phyloP scores from a whole-genome alignment of 2,329 filamentous ascomycete genomes.

The Chaetothyriales sp. region DNA sequence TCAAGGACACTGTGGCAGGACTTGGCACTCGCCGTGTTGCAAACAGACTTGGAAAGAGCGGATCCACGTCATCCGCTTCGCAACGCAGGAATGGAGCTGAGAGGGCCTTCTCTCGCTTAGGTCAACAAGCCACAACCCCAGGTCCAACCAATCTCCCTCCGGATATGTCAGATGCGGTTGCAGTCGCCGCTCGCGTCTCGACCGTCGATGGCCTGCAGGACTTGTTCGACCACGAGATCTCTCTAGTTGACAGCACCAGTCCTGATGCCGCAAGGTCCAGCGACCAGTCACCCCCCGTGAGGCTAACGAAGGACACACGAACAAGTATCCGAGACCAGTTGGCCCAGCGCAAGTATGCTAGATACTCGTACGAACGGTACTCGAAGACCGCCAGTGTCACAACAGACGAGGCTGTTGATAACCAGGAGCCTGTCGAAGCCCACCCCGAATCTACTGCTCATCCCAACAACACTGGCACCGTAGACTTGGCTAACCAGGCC shows the following conservation, averaged over 20 bases:
- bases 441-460: neutral
- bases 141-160: neutral
- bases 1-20: neutral
- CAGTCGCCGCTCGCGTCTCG: conserved; percentile 8
- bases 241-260: conserved; percentile 28
- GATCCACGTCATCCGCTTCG: neutral
- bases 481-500: conserved; percentile 9
- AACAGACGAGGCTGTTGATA: conserved; percentile 1
- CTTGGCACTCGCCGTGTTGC: neutral
- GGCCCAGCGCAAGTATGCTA: conserved; percentile 33
- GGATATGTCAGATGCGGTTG: conserved; percentile 12
- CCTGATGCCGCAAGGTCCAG: conserved; percentile 16
- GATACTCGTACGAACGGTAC: conserved; percentile 39
- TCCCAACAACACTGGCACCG: conserved; percentile 2
- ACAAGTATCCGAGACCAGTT: conserved; percentile 28
- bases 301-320: conserved; percentile 20
- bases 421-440: neutral
- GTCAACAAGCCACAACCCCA: neutral
- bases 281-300: conserved; percentile 17
- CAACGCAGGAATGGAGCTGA: neutral
- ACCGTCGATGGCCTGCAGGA: conserved; percentile 13
- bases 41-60: neutral
- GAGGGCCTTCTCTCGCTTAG: neutral
- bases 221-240: conserved; percentile 17
- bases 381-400: conserved; percentile 4